Base-by-base conservation (phyloP, 78 protist species). In the Dictyostelium discoideum region DNA sequence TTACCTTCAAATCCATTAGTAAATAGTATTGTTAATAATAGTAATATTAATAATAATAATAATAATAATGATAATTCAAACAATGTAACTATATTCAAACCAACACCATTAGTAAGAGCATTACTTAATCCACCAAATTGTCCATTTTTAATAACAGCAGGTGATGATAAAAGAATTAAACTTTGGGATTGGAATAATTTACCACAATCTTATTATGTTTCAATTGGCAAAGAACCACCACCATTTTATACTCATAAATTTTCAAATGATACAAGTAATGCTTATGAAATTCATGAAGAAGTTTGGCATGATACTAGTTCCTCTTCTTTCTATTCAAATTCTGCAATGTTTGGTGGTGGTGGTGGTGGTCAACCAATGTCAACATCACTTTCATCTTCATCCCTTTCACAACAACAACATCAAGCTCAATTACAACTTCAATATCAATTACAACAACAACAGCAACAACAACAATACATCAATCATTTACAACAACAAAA, bases 121-220 rank as follows among this genome's bases (percentile, higher is more conserved):
- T 60, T 95, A 13, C 76, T 95, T 0, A 84, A 72, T 80, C 96
- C 96, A 32, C 88, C 87, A 63, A 82, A 74, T 22, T 92, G 93
- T 67, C 40, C 81, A 11, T 92, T 84, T 42, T 60, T 95, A 3
- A 82, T 95, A 6, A 95, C 97, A 11, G 97, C 92, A 11, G 93
- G 95, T 24, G 93, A 87, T 82, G 97, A 88, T 78, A 95, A 95
- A 42, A 72, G 92, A 54, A 95, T 95, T 10, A 87, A 90, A 76
- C 85, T 76, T 39, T 95, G 93, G 92, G 92, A 85, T n/a, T 60
- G 87, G 60, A 77, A 79, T 22, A 84, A 87, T 29, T 44, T 74
- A 9, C 26, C 42, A 6, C 60, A 82, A 11, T 83, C 85, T 10
- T 92, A 84, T 57, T 86, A 92, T 37, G 79, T 92, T 4, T 92